A percentile compares a stretch with the other conserved stretches of the same genome.
Evolutionary conservation across 2,329 filamentous ascomycete species (phyloP).

Genomic region (Torrubiella hemipterigena): DNA sequence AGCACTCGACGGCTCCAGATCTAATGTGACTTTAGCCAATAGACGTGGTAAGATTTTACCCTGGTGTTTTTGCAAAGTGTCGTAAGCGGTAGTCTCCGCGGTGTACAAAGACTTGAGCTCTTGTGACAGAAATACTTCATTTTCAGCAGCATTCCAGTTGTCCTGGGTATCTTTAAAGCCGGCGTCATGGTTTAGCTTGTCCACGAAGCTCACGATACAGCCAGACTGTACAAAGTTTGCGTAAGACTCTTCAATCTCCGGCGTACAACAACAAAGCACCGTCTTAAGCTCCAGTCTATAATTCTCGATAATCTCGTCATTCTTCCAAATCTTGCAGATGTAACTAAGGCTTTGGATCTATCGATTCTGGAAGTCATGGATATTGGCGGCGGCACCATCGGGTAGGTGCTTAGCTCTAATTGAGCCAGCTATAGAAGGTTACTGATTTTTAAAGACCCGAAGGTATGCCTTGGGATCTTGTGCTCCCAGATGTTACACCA

Average conservation of each 20-base stretch:
- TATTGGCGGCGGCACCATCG: too few relatives aligned
- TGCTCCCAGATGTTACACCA: too few relatives aligned
- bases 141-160: slow-evolving; percentile 9
- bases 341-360: too few relatives aligned
- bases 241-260: slow-evolving; percentile 2
- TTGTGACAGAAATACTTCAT: slow-evolving; percentile 9
- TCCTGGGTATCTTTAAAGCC: slow-evolving; percentile 6
- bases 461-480: too few relatives aligned
- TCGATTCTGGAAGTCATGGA: too few relatives aligned
- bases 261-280: too few relatives aligned
- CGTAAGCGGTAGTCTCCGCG: slow-evolving; percentile 10
- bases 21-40: slow-evolving; percentile 6
- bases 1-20: neutral
- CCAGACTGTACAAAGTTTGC: slow-evolving; percentile 2
- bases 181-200: neutral
- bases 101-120: slow-evolving; percentile 5
- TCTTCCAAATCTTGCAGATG: too few relatives aligned
- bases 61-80: slow-evolving; percentile 8
- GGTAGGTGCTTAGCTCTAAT: too few relatives aligned
- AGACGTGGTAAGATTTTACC: slow-evolving; percentile 10
- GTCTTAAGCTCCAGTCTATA: too few relatives aligned
- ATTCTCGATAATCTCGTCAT: too few relatives aligned
- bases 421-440: too few relatives aligned
- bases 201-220: neutral
- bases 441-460: too few relatives aligned